Evolutionary conservation across 176 grass and related monocot genomes (phyloP).

Genomic region (Tillandsia leiboldiana): DNA sequence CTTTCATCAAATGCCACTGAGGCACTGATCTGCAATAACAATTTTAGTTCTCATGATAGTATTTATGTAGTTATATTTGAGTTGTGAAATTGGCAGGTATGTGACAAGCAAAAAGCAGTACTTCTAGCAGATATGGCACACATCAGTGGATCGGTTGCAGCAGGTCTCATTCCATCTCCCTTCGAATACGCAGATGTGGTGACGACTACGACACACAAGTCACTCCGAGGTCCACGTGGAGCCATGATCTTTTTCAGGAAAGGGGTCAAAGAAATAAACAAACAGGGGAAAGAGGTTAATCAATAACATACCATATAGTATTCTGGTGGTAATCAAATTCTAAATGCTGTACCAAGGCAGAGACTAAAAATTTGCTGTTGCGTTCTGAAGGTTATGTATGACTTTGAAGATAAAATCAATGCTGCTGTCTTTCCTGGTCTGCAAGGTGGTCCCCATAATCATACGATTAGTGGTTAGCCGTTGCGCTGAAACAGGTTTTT

Average conservation of each 20-base stretch:
- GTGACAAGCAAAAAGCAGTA: constrained; percentile 96
- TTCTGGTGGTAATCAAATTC: constrained; percentile 4
- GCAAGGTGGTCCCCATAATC: constrained; percentile 97
- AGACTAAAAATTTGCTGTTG: background rate
- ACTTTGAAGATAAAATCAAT: constrained; percentile 95
- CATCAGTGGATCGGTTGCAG: constrained; percentile 92
- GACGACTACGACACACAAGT: constrained; percentile 98
- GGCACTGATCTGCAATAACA: background rate
- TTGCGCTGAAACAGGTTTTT: constrained; percentile 93
- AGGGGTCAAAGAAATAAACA: constrained; percentile 90
- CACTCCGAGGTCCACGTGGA: constrained; percentile 90
- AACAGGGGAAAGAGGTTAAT: constrained; percentile 79
- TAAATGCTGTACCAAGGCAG: background rate
- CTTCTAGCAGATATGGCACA: constrained; percentile 99
- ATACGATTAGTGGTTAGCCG: constrained; percentile 96
- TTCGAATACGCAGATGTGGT: constrained; percentile 98
- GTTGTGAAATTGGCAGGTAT: constrained; percentile 50
- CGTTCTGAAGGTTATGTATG: constrained; percentile 70
- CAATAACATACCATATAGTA: constrained; percentile 4
- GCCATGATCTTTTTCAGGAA: constrained; percentile 99
- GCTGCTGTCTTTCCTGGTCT: constrained; percentile 93
- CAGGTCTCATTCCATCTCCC: constrained; percentile 86
- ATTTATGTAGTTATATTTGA: constrained; percentile 18
- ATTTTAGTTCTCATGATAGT: constrained; percentile 5
- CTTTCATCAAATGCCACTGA: constrained; percentile 9